Conservation (phyloP, 139 green algal genomes). For the Closterium sp. region DNA sequence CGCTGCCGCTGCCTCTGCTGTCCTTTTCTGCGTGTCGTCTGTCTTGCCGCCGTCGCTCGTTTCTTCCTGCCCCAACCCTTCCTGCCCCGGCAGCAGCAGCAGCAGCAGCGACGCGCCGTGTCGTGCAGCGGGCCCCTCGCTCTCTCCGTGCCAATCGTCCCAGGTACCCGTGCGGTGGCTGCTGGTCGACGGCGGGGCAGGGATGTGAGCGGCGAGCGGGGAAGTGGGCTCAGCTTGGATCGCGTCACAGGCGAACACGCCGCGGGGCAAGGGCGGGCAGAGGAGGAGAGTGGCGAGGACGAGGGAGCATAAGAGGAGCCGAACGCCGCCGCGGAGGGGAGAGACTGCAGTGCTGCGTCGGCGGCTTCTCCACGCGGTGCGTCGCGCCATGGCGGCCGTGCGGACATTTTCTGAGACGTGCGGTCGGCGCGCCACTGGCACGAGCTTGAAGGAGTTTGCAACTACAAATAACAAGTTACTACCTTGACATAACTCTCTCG, state of each 20-base stretch:
- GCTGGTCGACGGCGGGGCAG: neutral
- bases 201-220: neutral
- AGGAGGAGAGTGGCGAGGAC: neutral
- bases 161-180: neutral
- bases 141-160: neutral
- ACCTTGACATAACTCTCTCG: neutral
- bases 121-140: neutral
- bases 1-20: neutral
- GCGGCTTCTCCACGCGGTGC: neutral
- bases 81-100: neutral
- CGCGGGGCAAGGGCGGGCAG: neutral
- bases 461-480: neutral
- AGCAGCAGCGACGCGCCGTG: neutral
- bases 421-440: neutral
- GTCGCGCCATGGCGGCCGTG: neutral
- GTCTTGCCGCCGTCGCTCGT: neutral
- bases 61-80: neutral
- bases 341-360: neutral
- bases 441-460: neutral
- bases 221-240: neutral
- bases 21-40: neutral
- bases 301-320: neutral
- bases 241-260: neutral
- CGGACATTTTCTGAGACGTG: neutral
- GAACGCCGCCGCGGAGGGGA: neutral